Evolutionary conservation across 352 stramenopile genomes (phyloP).

Genomic region (Peronospora belbahrii): DNA sequence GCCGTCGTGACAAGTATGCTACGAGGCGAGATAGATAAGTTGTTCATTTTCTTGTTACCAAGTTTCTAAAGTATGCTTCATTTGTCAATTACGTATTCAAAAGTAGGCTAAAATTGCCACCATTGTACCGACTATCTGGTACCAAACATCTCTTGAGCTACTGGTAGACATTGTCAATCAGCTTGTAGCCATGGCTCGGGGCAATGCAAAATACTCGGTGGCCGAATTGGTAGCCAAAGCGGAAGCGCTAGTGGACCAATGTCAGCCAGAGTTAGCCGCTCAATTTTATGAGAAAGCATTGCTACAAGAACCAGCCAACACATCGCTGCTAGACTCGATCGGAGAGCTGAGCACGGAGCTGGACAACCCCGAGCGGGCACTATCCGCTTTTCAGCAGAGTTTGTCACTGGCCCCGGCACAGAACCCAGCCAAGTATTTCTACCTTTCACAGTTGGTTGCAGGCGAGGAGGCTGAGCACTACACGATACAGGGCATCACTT

Average conservation of each 20-base stretch:
- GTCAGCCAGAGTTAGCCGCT: conserved; percentile 73
- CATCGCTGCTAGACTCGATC: conserved; percentile 63
- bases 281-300: conserved; percentile 82
- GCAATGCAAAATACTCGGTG: conserved; percentile 55
- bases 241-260: conserved; percentile 78
- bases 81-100: background rate
- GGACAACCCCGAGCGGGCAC: conserved; percentile 67
- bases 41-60: background rate
- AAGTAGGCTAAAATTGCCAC: background rate
- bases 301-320: conserved; percentile 58
- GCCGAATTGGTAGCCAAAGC: conserved; percentile 76
- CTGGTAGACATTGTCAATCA: conserved; percentile 6
- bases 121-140: conserved; percentile 1
- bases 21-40: conserved; percentile 16
- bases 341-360: conserved; percentile 80
- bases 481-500: conserved; percentile 59
- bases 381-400: conserved; percentile 65
- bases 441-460: conserved; percentile 68
- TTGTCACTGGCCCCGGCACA: conserved; percentile 52
- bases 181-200: conserved; percentile 21
- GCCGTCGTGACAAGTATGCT: conserved; percentile 17
- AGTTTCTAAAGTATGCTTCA: too few relatives aligned
- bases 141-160: conserved; percentile 12
- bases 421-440: conserved; percentile 83
- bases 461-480: conserved; percentile 69